Percentiles rank a stretch among this genome's conserved stretches.
phyloP scores from a whole-genome alignment of 2,329 filamentous ascomycete species.

The Cladosporium sp. region DNA sequence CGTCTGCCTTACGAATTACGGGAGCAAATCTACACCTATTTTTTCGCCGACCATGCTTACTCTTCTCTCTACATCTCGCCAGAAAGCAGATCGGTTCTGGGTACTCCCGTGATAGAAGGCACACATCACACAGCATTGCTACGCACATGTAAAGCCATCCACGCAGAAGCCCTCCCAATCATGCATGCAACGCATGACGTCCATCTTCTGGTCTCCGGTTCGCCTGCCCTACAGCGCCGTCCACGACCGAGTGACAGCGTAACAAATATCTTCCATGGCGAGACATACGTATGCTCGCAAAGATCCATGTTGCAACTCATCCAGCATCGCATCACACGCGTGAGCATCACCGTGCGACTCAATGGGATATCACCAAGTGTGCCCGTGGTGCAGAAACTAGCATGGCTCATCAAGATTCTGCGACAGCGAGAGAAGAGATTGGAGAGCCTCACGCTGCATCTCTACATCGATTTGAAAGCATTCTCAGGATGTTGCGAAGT shows the following conservation, averaged over 20 bases:
- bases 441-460: neutral
- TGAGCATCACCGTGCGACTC: neutral
- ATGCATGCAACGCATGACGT: neutral
- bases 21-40: neutral
- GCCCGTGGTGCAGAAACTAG: neutral
- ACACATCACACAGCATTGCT: neutral
- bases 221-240: neutral
- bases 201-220: neutral
- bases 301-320: neutral
- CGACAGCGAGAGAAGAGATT: neutral
- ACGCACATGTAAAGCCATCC: slow-evolving; percentile 1
- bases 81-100: neutral
- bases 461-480: neutral
- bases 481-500: neutral
- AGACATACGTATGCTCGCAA: neutral
- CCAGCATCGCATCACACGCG: neutral
- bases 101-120: neutral
- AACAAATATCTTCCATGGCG: no score
- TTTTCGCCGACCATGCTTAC: neutral
- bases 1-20: neutral
- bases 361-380: neutral
- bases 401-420: neutral
- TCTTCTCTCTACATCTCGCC: neutral
- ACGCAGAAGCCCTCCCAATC: neutral
- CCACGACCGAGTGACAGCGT: no score